These are phyloP conservation scores for Lactarius evosmus DNA, from an alignment of 768 basidiomycete species.

Conservation along the genomic window DNA sequence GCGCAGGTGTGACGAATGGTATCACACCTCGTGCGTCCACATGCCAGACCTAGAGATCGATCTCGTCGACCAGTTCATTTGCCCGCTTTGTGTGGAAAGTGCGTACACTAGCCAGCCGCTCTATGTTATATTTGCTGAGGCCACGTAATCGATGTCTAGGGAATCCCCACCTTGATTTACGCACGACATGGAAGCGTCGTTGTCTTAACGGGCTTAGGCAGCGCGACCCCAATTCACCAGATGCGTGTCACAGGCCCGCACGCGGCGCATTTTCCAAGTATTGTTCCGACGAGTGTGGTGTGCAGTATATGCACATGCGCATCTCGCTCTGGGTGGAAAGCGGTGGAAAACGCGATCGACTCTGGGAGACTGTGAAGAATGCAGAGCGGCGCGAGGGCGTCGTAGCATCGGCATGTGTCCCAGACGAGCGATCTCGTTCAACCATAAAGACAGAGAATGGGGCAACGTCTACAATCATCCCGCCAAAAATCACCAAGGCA, in stretches of 20 bases:
- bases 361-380: slow-evolving; percentile 74
- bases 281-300: slow-evolving; percentile 85
- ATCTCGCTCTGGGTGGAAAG: slow-evolving; percentile 60
- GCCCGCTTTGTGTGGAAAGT: slow-evolving; percentile 78
- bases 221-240: slow-evolving; percentile 55
- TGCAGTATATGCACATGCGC: slow-evolving; percentile 64
- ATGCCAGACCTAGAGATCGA: slow-evolving; percentile 81
- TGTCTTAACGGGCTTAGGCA: slow-evolving; percentile 70
- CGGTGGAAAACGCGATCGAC: slow-evolving; percentile 57
- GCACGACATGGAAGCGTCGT: slow-evolving; percentile 77
- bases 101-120: slow-evolving; percentile 34
- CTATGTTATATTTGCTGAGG: not conserved
- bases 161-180: slow-evolving; percentile 54
- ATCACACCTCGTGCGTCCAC: slow-evolving; percentile 80
- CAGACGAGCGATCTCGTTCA: slow-evolving; percentile 19
- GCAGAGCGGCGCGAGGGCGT: slow-evolving; percentile 70
- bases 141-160: slow-evolving; percentile 38
- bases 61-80: slow-evolving; percentile 90
- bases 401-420: slow-evolving; percentile 40
- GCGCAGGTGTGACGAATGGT: slow-evolving; percentile 89
- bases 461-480: slow-evolving; percentile 30
- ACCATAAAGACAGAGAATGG: not conserved
- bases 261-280: slow-evolving; percentile 86
- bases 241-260: slow-evolving; percentile 76
- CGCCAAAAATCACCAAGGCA: slow-evolving; percentile 44